Base-by-base conservation (phyloP, 2,329 filamentous ascomycete species). In the Endocalyx cinctus region DNA sequence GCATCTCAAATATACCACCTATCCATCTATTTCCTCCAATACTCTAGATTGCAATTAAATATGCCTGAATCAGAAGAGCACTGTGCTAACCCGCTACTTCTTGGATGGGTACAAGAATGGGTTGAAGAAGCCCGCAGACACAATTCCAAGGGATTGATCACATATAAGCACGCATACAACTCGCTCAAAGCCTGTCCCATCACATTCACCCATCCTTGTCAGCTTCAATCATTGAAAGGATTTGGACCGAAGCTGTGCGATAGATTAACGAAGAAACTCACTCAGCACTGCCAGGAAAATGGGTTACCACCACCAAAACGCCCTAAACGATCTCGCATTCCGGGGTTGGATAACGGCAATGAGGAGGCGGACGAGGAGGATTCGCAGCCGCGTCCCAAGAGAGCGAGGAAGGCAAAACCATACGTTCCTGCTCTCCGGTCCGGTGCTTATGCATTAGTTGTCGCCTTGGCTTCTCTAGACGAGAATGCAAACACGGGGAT, bases 41-140 rank as follows among this genome's bases (percentile, higher is more conserved):
- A n/a, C n/a, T 17, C 25, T 20, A 17, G 4, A 27, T 15, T 16
- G 15, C 27, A 30, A 31, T 23, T 26, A 27, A 18, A 31, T 13
- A 50, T 51, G 45, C 38, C 47, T 29, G n/a, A 23, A 26, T 29
- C 38, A 27, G 50, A 62, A 18, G 60, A 55, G 15, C 47, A 65
- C 17, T 81, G 75, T 43, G 72, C 78, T 12, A 92, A 92, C 48
- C 79, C 84, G 5, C 67, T 86, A 25, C 69, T 87, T 7, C 69
- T 89, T 10, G 63, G 64, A 43, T 89, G 83, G 79, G 77, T 89
- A 31, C 81, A 84, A 51, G 83, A 88, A 64, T 87, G 82, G 82
- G 72, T 83, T 31, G 82, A 88, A 27, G 55, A 73, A 25, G 84
- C 83, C 10, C 70, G 73, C 30, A 77, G 86, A 46, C 74, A 73